A percentile compares a stretch with the other conserved stretches of the same genome.
phyloP scores from a whole-genome alignment of 139 green algal genomes.

The Pycnococcus provasolii region DNA sequence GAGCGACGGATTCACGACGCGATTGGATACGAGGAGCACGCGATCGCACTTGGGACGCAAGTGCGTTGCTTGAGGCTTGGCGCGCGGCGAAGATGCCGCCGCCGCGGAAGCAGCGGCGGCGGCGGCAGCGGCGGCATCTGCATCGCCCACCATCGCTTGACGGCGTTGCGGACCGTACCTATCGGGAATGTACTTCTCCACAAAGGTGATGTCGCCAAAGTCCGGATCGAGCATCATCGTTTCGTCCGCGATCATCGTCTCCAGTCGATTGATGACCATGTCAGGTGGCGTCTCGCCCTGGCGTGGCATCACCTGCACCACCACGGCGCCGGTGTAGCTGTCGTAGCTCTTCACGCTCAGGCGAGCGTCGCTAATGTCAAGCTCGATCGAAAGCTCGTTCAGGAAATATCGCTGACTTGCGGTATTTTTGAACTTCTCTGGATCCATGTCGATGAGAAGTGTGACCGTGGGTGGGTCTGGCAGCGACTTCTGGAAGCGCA shows the following conservation, averaged over 20 bases:
- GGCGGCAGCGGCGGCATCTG: background rate
- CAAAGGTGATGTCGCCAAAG: background rate
- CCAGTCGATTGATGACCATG: slow-evolving; percentile 1
- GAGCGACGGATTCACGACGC: background rate
- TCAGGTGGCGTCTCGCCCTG: background rate
- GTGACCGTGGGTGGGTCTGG: background rate
- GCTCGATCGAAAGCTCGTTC: slow-evolving; percentile 4
- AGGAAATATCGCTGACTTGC: slow-evolving; percentile 11
- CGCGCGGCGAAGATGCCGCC: background rate
- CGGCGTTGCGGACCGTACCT: background rate
- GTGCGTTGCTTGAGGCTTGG: no score
- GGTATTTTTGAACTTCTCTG: background rate
- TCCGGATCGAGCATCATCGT: slow-evolving; percentile 1
- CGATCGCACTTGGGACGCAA: background rate
- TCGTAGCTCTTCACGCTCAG: background rate
- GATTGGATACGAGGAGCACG: background rate
- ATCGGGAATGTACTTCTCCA: background rate
- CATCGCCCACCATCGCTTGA: background rate
- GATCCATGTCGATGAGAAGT: background rate
- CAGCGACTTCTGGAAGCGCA: background rate
- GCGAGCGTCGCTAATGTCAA: slow-evolving; percentile 4
- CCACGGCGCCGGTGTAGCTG: background rate
- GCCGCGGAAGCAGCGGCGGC: background rate
- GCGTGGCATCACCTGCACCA: background rate
- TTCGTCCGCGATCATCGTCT: background rate